phyloP scores from a whole-genome alignment of 2,329 filamentous ascomycete species.

The Fusarium palustre region DNA sequence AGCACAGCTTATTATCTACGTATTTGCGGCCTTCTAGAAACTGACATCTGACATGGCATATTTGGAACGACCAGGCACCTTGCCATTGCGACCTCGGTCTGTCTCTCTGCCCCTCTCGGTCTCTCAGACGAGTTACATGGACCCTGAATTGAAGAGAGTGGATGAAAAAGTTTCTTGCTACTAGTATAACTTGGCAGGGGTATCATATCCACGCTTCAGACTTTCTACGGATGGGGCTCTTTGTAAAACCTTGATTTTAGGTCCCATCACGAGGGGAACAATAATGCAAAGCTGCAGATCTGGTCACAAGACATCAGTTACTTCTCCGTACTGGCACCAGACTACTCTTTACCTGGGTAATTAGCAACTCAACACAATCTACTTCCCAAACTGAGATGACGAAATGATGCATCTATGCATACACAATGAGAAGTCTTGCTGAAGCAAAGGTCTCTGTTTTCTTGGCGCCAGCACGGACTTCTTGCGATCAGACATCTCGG shows the following conservation, averaged over 20 bases:
- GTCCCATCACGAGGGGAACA: not conserved
- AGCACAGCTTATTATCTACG: too few relatives aligned
- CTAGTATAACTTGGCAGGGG: not conserved
- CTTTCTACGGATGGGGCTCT: not conserved
- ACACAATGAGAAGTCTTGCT: not conserved
- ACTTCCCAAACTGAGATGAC: too few relatives aligned
- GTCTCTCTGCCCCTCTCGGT: not conserved
- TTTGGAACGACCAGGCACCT: not conserved
- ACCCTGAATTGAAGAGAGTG: not conserved
- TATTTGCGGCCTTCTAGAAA: not conserved
- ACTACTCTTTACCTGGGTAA: not conserved
- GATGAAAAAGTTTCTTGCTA: not conserved
- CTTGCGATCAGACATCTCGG: not conserved
- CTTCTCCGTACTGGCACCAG: not conserved
- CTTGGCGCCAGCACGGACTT: not conserved
- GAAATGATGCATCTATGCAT: not conserved
- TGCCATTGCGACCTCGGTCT: not conserved
- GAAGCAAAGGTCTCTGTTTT: not conserved
- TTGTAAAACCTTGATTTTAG: not conserved
- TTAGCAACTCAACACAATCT: too few relatives aligned
- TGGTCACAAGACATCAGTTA: not conserved
- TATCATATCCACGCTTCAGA: not conserved
- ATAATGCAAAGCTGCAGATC: not conserved
- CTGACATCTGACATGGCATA: conserved; percentile 1
- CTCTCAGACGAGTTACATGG: not conserved